Base-by-base conservation (phyloP, 2,329 filamentous ascomycete species). In the Sphaerulina populicola region DNA sequence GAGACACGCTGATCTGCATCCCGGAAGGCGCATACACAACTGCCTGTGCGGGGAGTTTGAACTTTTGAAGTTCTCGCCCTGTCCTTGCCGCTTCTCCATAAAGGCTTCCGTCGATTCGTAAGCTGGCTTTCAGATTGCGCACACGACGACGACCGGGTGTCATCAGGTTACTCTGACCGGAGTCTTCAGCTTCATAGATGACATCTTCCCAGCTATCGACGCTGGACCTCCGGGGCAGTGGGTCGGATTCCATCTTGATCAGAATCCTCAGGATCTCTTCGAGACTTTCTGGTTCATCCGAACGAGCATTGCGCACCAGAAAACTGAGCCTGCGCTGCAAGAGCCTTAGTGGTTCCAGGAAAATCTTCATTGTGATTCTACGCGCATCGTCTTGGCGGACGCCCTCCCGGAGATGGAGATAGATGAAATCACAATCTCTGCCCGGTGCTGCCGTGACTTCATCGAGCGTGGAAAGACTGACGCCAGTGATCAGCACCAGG, bases 201-300 rank as follows among this genome's bases (percentile, higher is more conserved):
- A 90, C 73, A 60, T 96, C 88, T 63, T 96, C 90, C 90, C 89
- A 96, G 69, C 89, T 94, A 61, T 94, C 90, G 27, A 83, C 78
- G 57, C 85, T 90, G 1, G 86, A 85, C 55, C 83, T 88, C 56
- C 77, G 75, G 51, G 75, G 77, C 2, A 69, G 75, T 40, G 72
- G 70, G 27, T 77, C 77, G 8, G 73, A 75, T 62, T 94, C 90
- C 68, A 95, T 78, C 62, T 79, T 86, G 59, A 88, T 78, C 54
- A 98, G 71, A 0, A 80, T 76, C 45, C 79, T 80, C 57, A 96
- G 78, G 5, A 88, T 76, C 15, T 83, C 81, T 52, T 88, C 78
- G 1, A 90, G 70, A 3, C 77, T 76, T 66, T 82, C 78, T 2
- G 83, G 81, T 60, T 86, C 79, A 39, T 86, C 82, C 0, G 85